Base-by-base conservation (phyloP, 2,329 filamentous ascomycete species). In the Ascochyta clinopodiicola region DNA sequence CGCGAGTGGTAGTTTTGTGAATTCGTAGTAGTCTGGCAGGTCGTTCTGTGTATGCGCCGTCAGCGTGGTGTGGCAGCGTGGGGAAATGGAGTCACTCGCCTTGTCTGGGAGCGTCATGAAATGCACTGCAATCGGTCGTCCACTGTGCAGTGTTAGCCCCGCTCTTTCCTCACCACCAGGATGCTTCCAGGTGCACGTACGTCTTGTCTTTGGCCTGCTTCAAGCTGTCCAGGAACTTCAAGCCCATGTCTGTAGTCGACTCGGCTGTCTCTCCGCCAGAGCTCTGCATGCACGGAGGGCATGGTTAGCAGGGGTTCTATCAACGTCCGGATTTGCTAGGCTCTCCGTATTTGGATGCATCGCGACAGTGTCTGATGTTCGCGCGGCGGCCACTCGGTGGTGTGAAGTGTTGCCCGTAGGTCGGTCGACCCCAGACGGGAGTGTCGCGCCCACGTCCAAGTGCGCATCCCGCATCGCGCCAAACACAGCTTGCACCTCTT, bases 201-300 rank as follows among this genome's bases (percentile, higher is more conserved):
- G 84, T 90, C 79, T 96, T 96, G 75, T 96, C 92, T 60, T 86
- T 86, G 21, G 90, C 91, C 61, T 85, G 83, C 66, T 88, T 88
- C 69, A 96, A 85, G 70, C 88, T 87, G 49, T 91, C 86, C 39
- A 96, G 79, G 69, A 96, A 90, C 62, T 83, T 84, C 66, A 91
- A 78, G 34, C 92, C 92, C 67, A 87, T 84, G 51, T 87, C 83
- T 13, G 87, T 88, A 2, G 90, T 93, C 15, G 86, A 86, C 71
- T 90, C 86, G 49, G 78, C 76, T 15, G 84, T 87, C 76, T 93
- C 89, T 17, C 64, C 56, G 17, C 58, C 60, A 36, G 48, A 64
- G 57, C 43, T 70, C 73, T 76, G 58, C 47, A 66, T 50, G 52
- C 59, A 51, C 51, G 52, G 47, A 56, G 50, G 54, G 39, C 63